These are phyloP conservation scores for Moricandia moricandioides DNA, from an alignment of 345 rosid species.

Conservation along the genomic window DNA sequence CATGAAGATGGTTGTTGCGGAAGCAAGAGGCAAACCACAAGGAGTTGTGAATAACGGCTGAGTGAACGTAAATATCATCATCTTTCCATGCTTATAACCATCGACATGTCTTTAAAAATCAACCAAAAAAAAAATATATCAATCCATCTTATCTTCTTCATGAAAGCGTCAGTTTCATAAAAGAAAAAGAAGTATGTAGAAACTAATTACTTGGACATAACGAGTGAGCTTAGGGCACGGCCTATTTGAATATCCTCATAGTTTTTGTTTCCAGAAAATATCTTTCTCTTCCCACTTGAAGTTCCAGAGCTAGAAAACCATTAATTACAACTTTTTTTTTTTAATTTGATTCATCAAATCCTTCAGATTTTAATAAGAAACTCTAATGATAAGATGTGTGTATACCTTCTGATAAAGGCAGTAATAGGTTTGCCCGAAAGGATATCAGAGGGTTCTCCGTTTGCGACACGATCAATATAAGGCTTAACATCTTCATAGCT, in stretches of 20 bases:
- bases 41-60: neutral
- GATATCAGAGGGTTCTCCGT: neutral
- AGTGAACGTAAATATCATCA: neutral
- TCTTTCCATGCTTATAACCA: neutral
- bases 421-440: neutral
- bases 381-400: neutral
- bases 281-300: neutral
- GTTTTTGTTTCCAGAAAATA: neutral
- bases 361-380: too few species aligned
- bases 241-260: neutral
- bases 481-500: neutral
- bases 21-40: neutral
- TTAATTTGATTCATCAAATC: too few species aligned
- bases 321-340: neutral
- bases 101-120: neutral
- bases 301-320: neutral
- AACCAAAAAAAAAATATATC: neutral
- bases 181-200: too few species aligned
- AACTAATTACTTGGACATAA: neutral
- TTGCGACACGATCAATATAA: neutral
- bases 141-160: neutral
- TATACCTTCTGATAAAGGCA: neutral
- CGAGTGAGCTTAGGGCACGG: neutral
- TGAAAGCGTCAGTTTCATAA: too few species aligned
- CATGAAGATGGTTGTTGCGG: neutral